Conservation (phyloP, 139 green algal species). For the Eudorina sp. region DNA sequence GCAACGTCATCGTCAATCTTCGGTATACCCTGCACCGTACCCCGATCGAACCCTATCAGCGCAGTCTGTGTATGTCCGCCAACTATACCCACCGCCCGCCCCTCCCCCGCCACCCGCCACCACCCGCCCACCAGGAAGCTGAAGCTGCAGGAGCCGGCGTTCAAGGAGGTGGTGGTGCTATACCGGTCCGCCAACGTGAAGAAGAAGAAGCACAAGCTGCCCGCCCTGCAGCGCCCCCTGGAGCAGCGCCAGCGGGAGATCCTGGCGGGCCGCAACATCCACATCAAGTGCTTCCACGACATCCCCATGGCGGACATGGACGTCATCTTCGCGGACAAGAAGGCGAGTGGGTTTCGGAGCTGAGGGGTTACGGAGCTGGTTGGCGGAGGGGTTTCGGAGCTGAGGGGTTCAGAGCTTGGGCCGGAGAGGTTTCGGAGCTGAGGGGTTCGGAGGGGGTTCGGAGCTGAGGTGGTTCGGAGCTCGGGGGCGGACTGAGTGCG, state of each 20-base stretch:
- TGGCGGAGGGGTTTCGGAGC: too few species aligned
- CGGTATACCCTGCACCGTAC: too few species aligned
- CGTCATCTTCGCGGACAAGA: conserved; percentile 81
- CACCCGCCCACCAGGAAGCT: conserved; percentile 38
- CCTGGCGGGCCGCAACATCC: conserved; percentile 73
- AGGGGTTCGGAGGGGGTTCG: too few species aligned
- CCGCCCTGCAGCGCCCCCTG: conserved; percentile 19
- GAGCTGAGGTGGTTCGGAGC: too few species aligned
- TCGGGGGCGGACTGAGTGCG: too few species aligned
- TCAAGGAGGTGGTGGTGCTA: conserved; percentile 82
- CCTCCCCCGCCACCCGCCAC: background rate
- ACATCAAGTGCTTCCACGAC: conserved; percentile 82
- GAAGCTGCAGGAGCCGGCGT: conserved; percentile 79
- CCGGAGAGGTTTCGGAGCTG: too few species aligned
- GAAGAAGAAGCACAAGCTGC: conserved; percentile 28
- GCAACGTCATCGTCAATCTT: background rate
- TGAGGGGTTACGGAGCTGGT: too few species aligned
- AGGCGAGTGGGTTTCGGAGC: conserved; percentile 8
- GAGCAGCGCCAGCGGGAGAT: conserved; percentile 48
- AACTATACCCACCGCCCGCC: too few species aligned
- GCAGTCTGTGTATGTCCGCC: too few species aligned
- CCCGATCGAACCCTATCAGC: too few species aligned
- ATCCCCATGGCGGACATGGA: conserved; percentile 89
- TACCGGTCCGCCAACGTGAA: conserved; percentile 62
- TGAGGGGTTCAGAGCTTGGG: too few species aligned